phyloP scores from a whole-genome alignment of 352 stramenopile species.

The Globisporangium spinosum region DNA sequence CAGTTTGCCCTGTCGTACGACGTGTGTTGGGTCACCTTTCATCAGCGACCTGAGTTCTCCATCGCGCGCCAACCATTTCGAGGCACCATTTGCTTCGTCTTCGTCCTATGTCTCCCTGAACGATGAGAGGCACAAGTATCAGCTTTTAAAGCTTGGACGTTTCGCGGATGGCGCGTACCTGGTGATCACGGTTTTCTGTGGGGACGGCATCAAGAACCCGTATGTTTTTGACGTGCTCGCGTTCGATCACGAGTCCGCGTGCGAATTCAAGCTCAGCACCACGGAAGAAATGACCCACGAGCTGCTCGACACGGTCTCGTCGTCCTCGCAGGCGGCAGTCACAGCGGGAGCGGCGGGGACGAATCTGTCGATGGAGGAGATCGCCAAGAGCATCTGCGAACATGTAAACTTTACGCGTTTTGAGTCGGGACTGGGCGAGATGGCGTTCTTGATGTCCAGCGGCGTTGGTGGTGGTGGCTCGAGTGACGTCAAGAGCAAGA shows the following conservation, averaged over 20 bases:
- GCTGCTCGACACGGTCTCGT: conserved; percentile 53
- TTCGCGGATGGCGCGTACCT: conserved; percentile 67
- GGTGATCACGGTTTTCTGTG: conserved; percentile 62
- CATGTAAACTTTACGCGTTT: conserved; percentile 48
- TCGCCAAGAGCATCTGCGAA: conserved; percentile 57
- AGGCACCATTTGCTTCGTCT: not conserved
- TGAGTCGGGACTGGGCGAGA: conserved; percentile 33
- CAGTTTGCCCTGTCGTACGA: conserved; percentile 12
- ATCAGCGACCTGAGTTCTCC: conserved; percentile 31
- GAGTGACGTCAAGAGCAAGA: conserved; percentile 8
- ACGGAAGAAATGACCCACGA: conserved; percentile 64
- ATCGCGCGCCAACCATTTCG: not conserved
- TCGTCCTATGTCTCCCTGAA: not conserved
- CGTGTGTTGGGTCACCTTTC: conserved; percentile 22
- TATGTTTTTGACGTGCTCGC: conserved; percentile 73
- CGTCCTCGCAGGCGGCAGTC: conserved; percentile 42
- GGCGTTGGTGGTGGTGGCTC: conserved; percentile 8
- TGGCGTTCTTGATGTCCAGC: conserved; percentile 45
- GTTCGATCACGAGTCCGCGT: conserved; percentile 37
- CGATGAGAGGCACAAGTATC: conserved; percentile 38
- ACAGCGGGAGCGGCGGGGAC: conserved; percentile 62
- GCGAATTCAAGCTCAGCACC: conserved; percentile 49
- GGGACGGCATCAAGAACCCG: conserved; percentile 55
- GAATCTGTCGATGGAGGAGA: conserved; percentile 70
- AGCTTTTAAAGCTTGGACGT: conserved; percentile 58